phyloP scores from a whole-genome alignment of 805 yeast species.

The Tetrapisispora taiwanensis region DNA sequence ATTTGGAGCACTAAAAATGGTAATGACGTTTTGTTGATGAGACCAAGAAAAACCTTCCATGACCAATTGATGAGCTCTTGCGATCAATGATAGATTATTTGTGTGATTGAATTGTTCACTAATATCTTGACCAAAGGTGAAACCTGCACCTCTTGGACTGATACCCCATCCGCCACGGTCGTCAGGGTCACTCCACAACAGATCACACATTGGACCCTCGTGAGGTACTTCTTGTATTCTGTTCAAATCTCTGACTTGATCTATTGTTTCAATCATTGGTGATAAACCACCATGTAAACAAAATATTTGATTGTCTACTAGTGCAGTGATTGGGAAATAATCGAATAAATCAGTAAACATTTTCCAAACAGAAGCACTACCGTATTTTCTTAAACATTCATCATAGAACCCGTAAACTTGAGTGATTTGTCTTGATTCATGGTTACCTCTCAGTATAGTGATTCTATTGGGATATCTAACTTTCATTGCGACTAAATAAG shows the following conservation, averaged over 20 bases:
- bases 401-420: conserved; percentile 95
- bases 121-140: conserved; percentile 94
- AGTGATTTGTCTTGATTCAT: conserved; percentile 90
- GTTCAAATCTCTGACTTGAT: conserved; percentile 82
- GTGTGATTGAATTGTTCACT: conserved; percentile 89
- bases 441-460: conserved; percentile 88
- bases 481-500: conserved; percentile 82
- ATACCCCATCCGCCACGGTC: conserved; percentile 98
- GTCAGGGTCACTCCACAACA: conserved; percentile 95
- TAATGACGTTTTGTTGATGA: conserved; percentile 87
- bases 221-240: conserved; percentile 95
- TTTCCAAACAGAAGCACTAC: conserved; percentile 89
- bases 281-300: conserved; percentile 93
- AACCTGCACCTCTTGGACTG: conserved; percentile 97
- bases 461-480: conserved; percentile 85
- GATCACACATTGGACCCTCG: conserved; percentile 96
- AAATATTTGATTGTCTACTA: conserved; percentile 82
- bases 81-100: conserved; percentile 72
- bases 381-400: conserved; percentile 88
- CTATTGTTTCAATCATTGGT: conserved; percentile 88
- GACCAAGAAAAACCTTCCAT: conserved; percentile 97
- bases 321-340: conserved; percentile 86
- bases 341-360: conserved; percentile 85
- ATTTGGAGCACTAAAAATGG: conserved; percentile 91
- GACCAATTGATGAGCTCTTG: conserved; percentile 94